Conservation (phyloP, 352 stramenopile genomes). For the Phytophthora vignae region DNA sequence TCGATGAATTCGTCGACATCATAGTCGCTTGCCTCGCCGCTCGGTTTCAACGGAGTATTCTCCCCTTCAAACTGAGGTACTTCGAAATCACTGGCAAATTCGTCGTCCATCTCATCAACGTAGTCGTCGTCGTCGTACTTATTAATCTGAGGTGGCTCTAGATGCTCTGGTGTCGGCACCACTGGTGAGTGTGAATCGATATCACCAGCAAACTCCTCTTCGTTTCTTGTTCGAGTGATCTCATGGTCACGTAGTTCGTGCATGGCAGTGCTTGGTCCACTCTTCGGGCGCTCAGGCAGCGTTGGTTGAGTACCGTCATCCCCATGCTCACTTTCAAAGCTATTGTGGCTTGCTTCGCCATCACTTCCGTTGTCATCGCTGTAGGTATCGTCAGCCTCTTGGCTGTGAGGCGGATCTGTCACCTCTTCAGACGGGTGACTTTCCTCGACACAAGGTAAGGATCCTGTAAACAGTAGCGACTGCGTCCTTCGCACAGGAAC, state of each 20-base stretch:
- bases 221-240: neutral
- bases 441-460: slow-evolving; percentile 49
- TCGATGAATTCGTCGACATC: slow-evolving; percentile 33
- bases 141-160: slow-evolving; percentile 1
- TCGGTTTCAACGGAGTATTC: slow-evolving; percentile 12
- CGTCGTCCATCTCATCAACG: slow-evolving; percentile 28
- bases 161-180: neutral
- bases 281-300: slow-evolving; percentile 4
- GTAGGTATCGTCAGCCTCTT: slow-evolving; percentile 18
- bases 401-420: neutral
- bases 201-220: neutral
- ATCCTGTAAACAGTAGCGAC: slow-evolving; percentile 37
- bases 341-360: slow-evolving; percentile 6
- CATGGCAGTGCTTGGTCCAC: neutral
- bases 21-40: slow-evolving; percentile 12
- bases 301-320: slow-evolving; percentile 2
- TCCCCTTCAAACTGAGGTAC: slow-evolving; percentile 12
- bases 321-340: slow-evolving; percentile 21
- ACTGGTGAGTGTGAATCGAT: neutral
- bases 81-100: slow-evolving; percentile 19
- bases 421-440: slow-evolving; percentile 8
- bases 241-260: neutral
- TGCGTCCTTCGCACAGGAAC: slow-evolving; percentile 32
- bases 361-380: slow-evolving; percentile 15
- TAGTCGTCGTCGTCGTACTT: slow-evolving; percentile 15